phyloP scores from a whole-genome alignment of 2,329 filamentous ascomycete species.

The Epichloe baconii region DNA sequence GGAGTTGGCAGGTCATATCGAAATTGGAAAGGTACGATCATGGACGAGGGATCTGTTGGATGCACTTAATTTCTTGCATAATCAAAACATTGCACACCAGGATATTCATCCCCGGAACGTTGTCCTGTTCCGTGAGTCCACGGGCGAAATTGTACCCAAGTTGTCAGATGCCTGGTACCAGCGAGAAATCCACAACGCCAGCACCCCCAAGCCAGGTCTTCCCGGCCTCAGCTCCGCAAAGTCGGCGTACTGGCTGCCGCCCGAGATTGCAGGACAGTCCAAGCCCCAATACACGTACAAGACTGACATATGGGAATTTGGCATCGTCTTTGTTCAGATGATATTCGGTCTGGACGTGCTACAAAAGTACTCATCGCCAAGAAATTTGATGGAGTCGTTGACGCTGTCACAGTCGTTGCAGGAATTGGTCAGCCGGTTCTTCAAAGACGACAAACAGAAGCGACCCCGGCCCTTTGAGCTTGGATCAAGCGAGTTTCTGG shows the following conservation, averaged over 20 bases:
- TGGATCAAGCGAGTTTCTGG: conserved; percentile 51
- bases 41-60: conserved; percentile 91
- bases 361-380: conserved; percentile 67
- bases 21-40: conserved; percentile 62
- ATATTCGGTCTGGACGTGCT: conserved; percentile 71
- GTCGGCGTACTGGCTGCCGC: conserved; percentile 72
- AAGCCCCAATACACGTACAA: conserved; percentile 58
- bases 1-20: conserved; percentile 61
- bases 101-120: conserved; percentile 70
- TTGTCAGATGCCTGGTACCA: conserved; percentile 64
- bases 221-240: conserved; percentile 47
- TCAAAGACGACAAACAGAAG: conserved; percentile 73
- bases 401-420: conserved; percentile 62
- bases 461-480: conserved; percentile 70
- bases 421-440: conserved; percentile 72
- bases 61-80: conserved; percentile 76
- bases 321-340: conserved; percentile 87
- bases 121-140: conserved; percentile 56
- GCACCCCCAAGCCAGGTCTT: conserved; percentile 36
- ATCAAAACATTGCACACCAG: conserved; percentile 71
- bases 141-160: conserved; percentile 59
- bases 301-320: conserved; percentile 91
- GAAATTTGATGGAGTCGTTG: conserved; percentile 56
- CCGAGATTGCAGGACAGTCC: conserved; percentile 54
- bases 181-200: conserved; percentile 50